phyloP scores from a whole-genome alignment of 2,329 filamentous ascomycete species.

The Diplodia corticola region DNA sequence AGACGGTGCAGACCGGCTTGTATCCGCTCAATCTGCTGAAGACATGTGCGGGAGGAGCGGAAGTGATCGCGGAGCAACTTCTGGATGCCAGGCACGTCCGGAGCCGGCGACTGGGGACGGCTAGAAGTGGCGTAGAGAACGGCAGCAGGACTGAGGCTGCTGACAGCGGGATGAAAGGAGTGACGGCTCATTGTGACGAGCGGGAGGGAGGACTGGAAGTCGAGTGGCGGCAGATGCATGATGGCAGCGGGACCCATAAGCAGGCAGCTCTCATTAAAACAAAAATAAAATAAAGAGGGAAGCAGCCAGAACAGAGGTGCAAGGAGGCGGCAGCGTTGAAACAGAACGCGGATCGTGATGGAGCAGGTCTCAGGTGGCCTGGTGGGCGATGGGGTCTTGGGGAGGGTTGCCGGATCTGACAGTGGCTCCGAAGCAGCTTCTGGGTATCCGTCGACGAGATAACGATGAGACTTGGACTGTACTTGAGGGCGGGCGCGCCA shows the following conservation, averaged over 20 bases:
- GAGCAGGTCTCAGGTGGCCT: slow-evolving; percentile 2
- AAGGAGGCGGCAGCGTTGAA: not conserved
- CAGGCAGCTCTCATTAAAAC: not conserved
- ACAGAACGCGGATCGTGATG: not conserved
- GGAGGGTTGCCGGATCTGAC: slow-evolving; percentile 1
- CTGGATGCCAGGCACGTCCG: slow-evolving; percentile 38
- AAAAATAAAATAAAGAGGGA: not conserved
- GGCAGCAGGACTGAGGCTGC: not conserved
- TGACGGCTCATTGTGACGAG: slow-evolving; percentile 37
- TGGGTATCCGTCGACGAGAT: not conserved
- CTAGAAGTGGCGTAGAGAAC: not conserved
- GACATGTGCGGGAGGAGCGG: slow-evolving; percentile 34
- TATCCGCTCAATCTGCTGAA: slow-evolving; percentile 39
- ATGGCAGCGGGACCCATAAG: not conserved
- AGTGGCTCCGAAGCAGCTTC: not conserved
- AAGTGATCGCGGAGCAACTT: slow-evolving; percentile 35
- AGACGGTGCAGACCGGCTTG: slow-evolving; percentile 42
- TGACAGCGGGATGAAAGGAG: slow-evolving; percentile 22
- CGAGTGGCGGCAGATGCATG: slow-evolving; percentile 39
- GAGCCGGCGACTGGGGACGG: slow-evolving; percentile 13
- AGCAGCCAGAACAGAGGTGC: not conserved
- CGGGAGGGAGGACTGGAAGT: slow-evolving; percentile 34
- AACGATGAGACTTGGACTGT: slow-evolving; percentile 6
- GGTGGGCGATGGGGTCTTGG: not conserved
- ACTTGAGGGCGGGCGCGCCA: slow-evolving; percentile 1